A percentile compares a stretch with the other conserved stretches of the same genome.
phyloP scores from a whole-genome alignment of 805 yeast genomes.

The Saccharomyces jurei region DNA sequence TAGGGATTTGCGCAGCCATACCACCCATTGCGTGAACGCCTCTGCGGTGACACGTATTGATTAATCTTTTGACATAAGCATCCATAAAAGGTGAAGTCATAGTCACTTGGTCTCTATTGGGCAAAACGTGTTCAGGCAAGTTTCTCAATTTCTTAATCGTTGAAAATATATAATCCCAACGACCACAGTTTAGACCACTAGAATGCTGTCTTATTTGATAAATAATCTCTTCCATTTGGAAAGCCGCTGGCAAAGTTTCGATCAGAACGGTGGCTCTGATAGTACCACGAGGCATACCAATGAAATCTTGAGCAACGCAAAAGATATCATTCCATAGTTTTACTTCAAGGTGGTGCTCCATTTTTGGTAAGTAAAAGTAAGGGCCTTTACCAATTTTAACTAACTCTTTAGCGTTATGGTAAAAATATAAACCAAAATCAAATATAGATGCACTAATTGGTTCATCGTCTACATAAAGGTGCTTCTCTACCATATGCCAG shows the following conservation, averaged over 20 bases:
- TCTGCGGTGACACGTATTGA: constrained; percentile 66
- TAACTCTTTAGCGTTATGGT: constrained; percentile 59
- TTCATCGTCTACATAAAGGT: constrained; percentile 61
- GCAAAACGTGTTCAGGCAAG: constrained; percentile 56
- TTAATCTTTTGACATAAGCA: constrained; percentile 64
- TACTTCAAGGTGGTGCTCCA: constrained; percentile 82
- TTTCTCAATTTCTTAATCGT: constrained; percentile 70
- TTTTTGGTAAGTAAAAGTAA: constrained; percentile 74
- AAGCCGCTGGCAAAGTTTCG: constrained; percentile 82
- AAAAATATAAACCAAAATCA: constrained; percentile 74
- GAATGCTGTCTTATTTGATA: constrained; percentile 71
- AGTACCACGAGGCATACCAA: constrained; percentile 65
- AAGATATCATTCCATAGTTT: constrained; percentile 77
- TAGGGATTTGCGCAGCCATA: constrained; percentile 84
- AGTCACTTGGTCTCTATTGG: constrained; percentile 70
- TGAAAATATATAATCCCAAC: constrained; percentile 84
- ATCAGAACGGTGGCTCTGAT: constrained; percentile 74
- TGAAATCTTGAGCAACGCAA: constrained; percentile 64
- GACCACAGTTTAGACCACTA: constrained; percentile 77
- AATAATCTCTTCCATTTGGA: constrained; percentile 79
- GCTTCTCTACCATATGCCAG: constrained; percentile 76
- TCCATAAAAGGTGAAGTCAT: constrained; percentile 80
- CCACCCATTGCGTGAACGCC: constrained; percentile 90
- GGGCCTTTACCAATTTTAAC: constrained; percentile 67
- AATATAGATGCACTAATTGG: constrained; percentile 71